Evolutionary conservation across 2,329 filamentous ascomycete genomes (phyloP).

Genomic region (Cladophialophora bantiana): DNA sequence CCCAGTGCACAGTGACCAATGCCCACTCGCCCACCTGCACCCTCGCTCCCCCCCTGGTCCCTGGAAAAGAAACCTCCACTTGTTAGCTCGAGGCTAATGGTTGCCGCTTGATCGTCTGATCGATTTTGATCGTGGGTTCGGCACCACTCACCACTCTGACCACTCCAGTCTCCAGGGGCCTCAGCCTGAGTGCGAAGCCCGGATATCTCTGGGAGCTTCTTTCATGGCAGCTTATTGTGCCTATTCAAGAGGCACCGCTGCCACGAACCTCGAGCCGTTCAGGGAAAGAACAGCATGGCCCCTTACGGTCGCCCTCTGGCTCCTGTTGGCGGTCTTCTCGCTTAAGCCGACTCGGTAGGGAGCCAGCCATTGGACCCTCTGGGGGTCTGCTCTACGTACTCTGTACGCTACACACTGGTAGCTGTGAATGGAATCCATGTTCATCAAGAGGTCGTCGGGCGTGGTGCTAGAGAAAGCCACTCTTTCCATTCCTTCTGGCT

Average conservation of each 20-base stretch:
- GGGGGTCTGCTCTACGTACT: neutral
- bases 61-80: slow-evolving; percentile 12
- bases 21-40: no score
- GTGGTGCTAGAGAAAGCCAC: neutral
- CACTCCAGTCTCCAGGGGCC: neutral
- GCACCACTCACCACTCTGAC: slow-evolving; percentile 4
- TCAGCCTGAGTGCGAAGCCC: slow-evolving; percentile 4
- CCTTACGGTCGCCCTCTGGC: neutral
- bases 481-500: slow-evolving; percentile 4
- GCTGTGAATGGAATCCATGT: neutral
- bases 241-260: neutral
- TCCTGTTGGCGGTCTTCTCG: neutral
- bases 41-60: neutral
- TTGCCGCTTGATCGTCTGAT: slow-evolving; percentile 23
- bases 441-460: neutral
- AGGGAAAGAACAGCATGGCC: slow-evolving; percentile 8
- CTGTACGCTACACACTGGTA: neutral
- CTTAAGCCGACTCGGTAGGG: neutral
- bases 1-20: no score
- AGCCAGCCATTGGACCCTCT: neutral
- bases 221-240: neutral
- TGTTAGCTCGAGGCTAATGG: slow-evolving; percentile 12
- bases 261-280: slow-evolving; percentile 19
- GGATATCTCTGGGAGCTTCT: slow-evolving; percentile 14
- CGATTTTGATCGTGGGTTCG: slow-evolving; percentile 21